Evolutionary conservation across 495 filamentous ascomycete genomes (phyloP).

Genomic region (Amorphotheca resinae): DNA sequence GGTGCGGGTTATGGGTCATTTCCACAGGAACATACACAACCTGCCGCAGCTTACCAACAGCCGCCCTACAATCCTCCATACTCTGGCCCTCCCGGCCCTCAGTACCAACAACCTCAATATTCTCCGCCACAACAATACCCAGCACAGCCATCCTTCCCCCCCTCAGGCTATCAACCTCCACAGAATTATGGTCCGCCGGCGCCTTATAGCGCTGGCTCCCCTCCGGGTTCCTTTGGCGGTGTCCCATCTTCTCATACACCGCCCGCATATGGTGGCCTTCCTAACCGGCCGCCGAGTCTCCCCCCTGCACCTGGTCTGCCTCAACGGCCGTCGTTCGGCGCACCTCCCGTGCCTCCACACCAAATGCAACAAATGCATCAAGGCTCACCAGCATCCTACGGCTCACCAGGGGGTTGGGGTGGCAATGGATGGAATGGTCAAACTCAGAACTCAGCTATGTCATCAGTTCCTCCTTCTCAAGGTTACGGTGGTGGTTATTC

Average conservation of each 20-base stretch:
- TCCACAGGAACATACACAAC: slow-evolving; percentile 21
- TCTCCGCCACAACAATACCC: slow-evolving; percentile 16
- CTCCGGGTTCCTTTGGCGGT: slow-evolving; percentile 31
- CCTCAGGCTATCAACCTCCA: slow-evolving; percentile 9
- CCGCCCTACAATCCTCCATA: slow-evolving; percentile 17
- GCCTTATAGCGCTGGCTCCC: slow-evolving; percentile 26
- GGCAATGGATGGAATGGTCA: slow-evolving; percentile 22
- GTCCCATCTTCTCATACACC: slow-evolving; percentile 27
- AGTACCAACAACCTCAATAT: slow-evolving; percentile 20
- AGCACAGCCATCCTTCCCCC: slow-evolving; percentile 14
- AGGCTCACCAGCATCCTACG: slow-evolving; percentile 23
- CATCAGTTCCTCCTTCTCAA: slow-evolving; percentile 24
- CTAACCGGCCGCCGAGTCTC: slow-evolving; percentile 36
- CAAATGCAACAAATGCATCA: slow-evolving; percentile 55
- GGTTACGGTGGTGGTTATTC: slow-evolving; percentile 21
- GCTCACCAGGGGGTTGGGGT: slow-evolving; percentile 14
- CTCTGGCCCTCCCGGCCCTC: slow-evolving; percentile 17
- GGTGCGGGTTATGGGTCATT: slow-evolving; percentile 21
- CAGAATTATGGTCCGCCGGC: slow-evolving; percentile 11
- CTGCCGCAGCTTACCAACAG: slow-evolving; percentile 21
- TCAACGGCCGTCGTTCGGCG: slow-evolving; percentile 48
- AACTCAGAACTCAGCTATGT: slow-evolving; percentile 24
- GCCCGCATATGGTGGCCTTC: slow-evolving; percentile 22
- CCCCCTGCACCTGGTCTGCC: slow-evolving; percentile 48
- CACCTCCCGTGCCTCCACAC: slow-evolving; percentile 38